Percentiles rank a stretch among this genome's conserved stretches.
Conservation (phyloP, 768 basidiomycete genomes). For the Neoboletus subvelutipes region DNA sequence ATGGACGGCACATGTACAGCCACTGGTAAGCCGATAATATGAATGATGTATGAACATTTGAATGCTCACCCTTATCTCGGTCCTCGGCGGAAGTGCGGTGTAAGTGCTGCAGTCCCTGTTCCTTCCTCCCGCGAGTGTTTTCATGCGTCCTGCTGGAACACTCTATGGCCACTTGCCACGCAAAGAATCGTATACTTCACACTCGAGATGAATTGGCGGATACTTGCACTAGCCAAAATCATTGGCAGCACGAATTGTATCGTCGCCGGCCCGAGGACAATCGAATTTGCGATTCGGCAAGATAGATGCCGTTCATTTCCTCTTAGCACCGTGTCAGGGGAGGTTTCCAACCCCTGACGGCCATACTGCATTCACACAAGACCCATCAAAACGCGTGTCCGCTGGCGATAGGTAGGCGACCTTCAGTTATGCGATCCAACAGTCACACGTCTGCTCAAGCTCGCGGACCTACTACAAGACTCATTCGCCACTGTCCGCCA, state of each 20-base stretch:
- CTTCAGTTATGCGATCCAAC: not conserved
- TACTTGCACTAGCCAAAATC: not conserved
- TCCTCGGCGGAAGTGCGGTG: conserved; percentile 12
- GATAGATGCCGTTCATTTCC: conserved; percentile 29
- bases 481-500: conserved; percentile 9
- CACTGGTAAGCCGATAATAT: conserved; percentile 4
- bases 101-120: not conserved
- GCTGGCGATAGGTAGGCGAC: conserved; percentile 9
- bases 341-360: conserved; percentile 20
- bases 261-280: conserved; percentile 13
- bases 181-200: not conserved
- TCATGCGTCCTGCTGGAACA: not conserved
- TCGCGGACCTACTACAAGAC: not conserved
- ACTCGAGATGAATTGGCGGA: not conserved
- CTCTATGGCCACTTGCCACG: not conserved
- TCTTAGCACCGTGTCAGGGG: conserved; percentile 14
- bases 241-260: not conserved
- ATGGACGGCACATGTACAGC: conserved; percentile 12
- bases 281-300: conserved; percentile 18
- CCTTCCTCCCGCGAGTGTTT: conserved; percentile 23
- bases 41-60: conserved; percentile 6
- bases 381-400: conserved; percentile 23
- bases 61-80: conserved; percentile 23
- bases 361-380: conserved; percentile 23
- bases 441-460: not conserved